Base-by-base conservation (phyloP, 192 early-diverging fungal species). In the Umbelopsis ramanniana region DNA sequence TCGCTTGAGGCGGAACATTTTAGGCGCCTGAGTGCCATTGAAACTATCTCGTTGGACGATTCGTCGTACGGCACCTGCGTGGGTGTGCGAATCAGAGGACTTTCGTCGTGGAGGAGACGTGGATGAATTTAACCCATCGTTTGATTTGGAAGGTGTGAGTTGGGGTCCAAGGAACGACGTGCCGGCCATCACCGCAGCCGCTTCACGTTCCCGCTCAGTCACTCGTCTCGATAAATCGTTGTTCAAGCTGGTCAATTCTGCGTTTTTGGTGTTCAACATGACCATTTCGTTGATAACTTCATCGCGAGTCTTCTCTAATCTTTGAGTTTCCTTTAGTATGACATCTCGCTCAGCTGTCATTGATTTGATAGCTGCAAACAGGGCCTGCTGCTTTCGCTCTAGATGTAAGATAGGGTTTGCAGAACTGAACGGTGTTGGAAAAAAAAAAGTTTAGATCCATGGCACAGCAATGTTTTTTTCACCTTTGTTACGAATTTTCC, bases 1-100 rank as follows among this genome's bases (percentile, higher is more conserved):
- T 78, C 84, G 83, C 57, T 85, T 86, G 46, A 88, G 74, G 46
- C 84, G 85, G 70, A 88, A 88, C 73, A 84, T 82, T 43, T 85
- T 88, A 24, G 85, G 84, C 7, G 78, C 15, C 53, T 68, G 46
- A 45, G 71, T 68, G 52, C 84, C 67, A 45, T 76, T 73, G 66
- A 79, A 68, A 24, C 79, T 79, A 73, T 84, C 78, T 7, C 74
- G 76, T 4, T 68, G 72, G 9, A 68, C 76, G 17, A 80, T 43
- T 11, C 72, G 75, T 33, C 68, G 63, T 6, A 72, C 53, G 1
- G 71, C 46, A 17, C 71, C 70, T 6, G 76, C 66, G 15, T 63
- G 57, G 2, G 24, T 63, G 53, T 69, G 53, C 26, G 66, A 53
- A 45, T 70, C 77, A 17, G 69, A 72, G 8, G 66, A 72, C 26